Percentiles rank a stretch among this genome's conserved stretches.
phyloP scores from a whole-genome alignment of 2,329 filamentous ascomycete species.

The Volutella citrinella region DNA sequence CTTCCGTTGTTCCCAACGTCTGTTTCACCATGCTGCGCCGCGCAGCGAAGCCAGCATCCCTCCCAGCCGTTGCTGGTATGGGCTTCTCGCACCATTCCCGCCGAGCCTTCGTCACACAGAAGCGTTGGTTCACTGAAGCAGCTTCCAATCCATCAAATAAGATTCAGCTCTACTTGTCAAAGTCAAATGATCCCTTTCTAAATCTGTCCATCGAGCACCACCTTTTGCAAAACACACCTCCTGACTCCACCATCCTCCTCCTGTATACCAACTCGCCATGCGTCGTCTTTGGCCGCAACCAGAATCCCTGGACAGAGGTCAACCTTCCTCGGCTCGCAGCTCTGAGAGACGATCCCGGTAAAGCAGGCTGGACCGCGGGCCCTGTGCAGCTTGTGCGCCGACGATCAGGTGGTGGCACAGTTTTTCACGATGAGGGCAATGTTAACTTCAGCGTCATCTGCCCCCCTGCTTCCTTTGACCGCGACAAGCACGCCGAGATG shows the following conservation, averaged over 20 bases:
- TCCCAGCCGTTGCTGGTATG: no score
- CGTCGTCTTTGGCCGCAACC: constrained; percentile 90
- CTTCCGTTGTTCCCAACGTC: no score
- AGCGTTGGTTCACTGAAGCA: constrained; percentile 34
- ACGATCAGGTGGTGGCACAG: constrained; percentile 84
- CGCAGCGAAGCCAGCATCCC: no score
- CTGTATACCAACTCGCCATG: constrained; percentile 86
- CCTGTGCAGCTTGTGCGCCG: constrained; percentile 68
- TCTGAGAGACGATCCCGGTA: constrained; percentile 17
- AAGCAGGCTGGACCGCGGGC: constrained; percentile 22
- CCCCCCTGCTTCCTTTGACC: constrained; percentile 71
- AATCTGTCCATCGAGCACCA: constrained; percentile 95
- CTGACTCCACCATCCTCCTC: constrained; percentile 74
- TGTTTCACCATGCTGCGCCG: no score
- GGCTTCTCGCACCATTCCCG: no score
- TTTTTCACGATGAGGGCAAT: constrained; percentile 92
- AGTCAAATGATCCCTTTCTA: constrained; percentile 70
- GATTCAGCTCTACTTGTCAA: constrained; percentile 69
- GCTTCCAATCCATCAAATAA: constrained; percentile 42
- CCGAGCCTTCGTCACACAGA: no score
- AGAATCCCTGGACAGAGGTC: constrained; percentile 95
- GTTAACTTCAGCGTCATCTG: constrained; percentile 93
- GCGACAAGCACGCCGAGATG: constrained; percentile 89
- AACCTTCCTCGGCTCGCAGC: constrained; percentile 61
- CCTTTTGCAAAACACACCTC: constrained; percentile 71